Percentiles rank a stretch among this genome's conserved stretches.
Evolutionary conservation across 192 early-diverging fungal species (phyloP).

Genomic region (Funneliformis mosseae): DNA sequence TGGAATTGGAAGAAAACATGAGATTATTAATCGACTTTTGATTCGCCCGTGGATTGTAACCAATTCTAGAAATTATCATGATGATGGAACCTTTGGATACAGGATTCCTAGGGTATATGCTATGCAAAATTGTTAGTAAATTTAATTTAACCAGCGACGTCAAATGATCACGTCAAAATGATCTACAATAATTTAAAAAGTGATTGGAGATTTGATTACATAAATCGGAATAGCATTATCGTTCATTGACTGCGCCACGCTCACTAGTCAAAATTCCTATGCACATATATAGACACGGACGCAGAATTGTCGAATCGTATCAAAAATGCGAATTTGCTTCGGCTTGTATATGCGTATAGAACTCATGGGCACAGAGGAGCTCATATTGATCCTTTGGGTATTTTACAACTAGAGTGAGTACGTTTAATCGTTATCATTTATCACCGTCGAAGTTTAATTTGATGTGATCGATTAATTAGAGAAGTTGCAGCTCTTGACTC

Average conservation of each 20-base stretch:
- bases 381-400: slow-evolving; percentile 83
- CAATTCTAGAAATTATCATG: slow-evolving; percentile 60
- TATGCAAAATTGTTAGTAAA: slow-evolving; percentile 75
- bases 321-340: slow-evolving; percentile 79
- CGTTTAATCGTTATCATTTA: not conserved
- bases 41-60: not conserved
- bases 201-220: not conserved
- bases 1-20: not conserved
- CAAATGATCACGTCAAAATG: no score
- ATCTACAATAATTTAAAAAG: no score
- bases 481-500: slow-evolving; percentile 77
- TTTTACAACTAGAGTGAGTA: slow-evolving; percentile 68
- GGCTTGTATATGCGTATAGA: slow-evolving; percentile 80
- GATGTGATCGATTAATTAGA: not conserved
- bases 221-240: not conserved
- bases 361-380: slow-evolving; percentile 82
- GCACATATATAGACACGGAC: slow-evolving; percentile 60
- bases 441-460: not conserved
- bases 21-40: not conserved
- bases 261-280: not conserved
- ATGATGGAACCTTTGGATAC: slow-evolving; percentile 85
- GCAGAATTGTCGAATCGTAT: slow-evolving; percentile 85
- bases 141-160: not conserved
- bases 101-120: slow-evolving; percentile 69
- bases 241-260: not conserved